A percentile compares a stretch with the other conserved stretches of the same genome.
These are phyloP conservation scores for Dalechampia spathulata DNA, from an alignment of 441 rosid species.

Conservation along the genomic window DNA sequence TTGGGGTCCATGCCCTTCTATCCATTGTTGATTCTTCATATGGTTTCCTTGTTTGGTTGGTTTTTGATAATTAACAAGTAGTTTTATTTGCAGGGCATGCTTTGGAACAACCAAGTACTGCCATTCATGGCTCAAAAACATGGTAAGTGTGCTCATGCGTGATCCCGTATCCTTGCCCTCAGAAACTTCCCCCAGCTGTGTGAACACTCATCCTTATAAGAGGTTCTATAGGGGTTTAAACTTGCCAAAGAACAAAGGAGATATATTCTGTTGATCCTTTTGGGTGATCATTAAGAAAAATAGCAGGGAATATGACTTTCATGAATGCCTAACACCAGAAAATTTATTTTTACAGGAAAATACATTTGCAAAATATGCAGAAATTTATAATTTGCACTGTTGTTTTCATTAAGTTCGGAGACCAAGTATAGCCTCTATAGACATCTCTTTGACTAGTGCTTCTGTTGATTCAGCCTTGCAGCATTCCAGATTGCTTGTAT, in stretches of 20 bases:
- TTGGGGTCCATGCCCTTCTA: neutral
- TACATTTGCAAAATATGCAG: neutral
- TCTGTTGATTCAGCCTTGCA: conserved; percentile 52
- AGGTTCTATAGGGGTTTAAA: neutral
- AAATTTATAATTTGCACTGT: neutral
- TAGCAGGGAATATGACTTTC: neutral
- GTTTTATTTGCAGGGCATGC: conserved; percentile 52
- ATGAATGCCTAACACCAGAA: neutral
- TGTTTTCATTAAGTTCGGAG: neutral
- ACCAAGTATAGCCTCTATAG: neutral
- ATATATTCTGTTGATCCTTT: neutral
- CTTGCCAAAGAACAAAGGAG: neutral
- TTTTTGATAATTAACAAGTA: neutral
- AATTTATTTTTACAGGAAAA: neutral
- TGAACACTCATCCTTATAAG: neutral
- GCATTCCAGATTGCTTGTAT: conserved; percentile 78
- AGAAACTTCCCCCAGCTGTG: neutral
- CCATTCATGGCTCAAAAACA: conserved; percentile 84
- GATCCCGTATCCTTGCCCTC: neutral
- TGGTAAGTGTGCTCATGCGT: conserved; percentile 36
- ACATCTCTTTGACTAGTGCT: conserved; percentile 9
- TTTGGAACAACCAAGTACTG: conserved; percentile 90
- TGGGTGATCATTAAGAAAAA: neutral
- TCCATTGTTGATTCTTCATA: neutral
- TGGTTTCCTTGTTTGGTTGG: neutral